Base-by-base conservation (phyloP, 1,139 yeast species). In the Saccharomyces hybrid region DNA sequence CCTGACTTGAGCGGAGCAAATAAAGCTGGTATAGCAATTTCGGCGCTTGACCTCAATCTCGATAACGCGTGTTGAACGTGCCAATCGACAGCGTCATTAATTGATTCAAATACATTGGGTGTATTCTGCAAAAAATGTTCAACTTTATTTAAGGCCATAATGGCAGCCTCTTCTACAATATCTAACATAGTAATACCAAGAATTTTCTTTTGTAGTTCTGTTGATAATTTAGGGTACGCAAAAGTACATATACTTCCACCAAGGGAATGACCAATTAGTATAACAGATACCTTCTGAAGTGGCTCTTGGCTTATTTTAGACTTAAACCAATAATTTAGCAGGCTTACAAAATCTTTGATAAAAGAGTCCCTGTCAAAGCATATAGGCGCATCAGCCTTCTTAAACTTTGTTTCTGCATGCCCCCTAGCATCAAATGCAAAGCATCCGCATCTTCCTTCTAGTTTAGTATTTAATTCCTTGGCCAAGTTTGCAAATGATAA, bases 141-240 rank as follows among this genome's bases (percentile, higher is more conserved):
- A 89, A 93, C 91, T 2, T 81, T 75, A 4, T 70, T 64, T 5
- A 93, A 72, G 0, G 96, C 83, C 38, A 79, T 78, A 1, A 86
- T 75, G 0, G 98, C 98, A 0, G 93, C 85, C 57, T 91, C 98
- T 66, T 93, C 99, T 3, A 93, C 97, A 1, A 95, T 95, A 69
- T 93, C 99, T 26, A 93, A 71, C 74, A 91, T 82, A 0, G 81
- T 79, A 5, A 93, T 71, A 0, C 98, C 99, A 48, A 76, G 74
- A 2, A 83, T 64, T 53, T 72, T 60, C 54, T 64, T 56, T 6
- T 38, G 67, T 57, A 62, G 59, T 25, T 51, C 27, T 49, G 57
- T 51, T 61, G 63, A 55, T 57, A 80, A 56, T 4, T 58, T 50
- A 3, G 63, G 56, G 3, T 76, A 67, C 0, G 77, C 73, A 49